phyloP scores from a whole-genome alignment of 2,329 filamentous ascomycete genomes.

The Cercospora zeae-maydis region DNA sequence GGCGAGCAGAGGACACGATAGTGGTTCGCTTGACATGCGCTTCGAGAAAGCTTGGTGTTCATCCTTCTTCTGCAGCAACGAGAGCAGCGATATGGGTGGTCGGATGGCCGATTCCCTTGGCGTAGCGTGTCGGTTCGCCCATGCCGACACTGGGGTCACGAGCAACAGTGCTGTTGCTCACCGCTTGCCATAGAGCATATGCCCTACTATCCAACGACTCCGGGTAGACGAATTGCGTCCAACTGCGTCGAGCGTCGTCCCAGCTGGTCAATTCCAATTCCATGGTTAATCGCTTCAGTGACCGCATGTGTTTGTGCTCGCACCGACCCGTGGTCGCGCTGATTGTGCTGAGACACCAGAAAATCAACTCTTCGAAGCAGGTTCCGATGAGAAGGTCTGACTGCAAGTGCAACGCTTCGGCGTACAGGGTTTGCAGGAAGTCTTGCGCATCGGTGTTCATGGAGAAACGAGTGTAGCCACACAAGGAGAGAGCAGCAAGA shows the following conservation, averaged over 20 bases:
- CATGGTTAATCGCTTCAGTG: constrained; percentile 16
- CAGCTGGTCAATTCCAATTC: constrained; percentile 12
- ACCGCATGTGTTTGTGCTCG: constrained; percentile 19
- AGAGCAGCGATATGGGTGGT: constrained; percentile 14
- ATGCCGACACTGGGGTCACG: constrained; percentile 8
- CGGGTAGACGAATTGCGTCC: constrained; percentile 15
- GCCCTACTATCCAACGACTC: constrained; percentile 15
- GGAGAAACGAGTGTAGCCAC: constrained; percentile 16
- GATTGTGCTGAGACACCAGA: constrained; percentile 23
- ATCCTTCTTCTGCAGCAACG: constrained; percentile 16
- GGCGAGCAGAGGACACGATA: neutral
- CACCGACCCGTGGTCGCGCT: constrained; percentile 20
- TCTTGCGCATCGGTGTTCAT: constrained; percentile 9
- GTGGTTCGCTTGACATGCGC: neutral
- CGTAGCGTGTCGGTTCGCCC: constrained; percentile 15
- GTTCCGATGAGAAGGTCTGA: constrained; percentile 20
- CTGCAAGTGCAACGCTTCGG: constrained; percentile 13
- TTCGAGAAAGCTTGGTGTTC: neutral
- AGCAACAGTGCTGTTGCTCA: constrained; percentile 16
- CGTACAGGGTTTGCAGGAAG: constrained; percentile 13
- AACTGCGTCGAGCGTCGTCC: constrained; percentile 4
- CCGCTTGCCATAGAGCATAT: constrained; percentile 19
- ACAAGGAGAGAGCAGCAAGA: constrained; percentile 19
- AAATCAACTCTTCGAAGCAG: constrained; percentile 20
- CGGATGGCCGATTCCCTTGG: constrained; percentile 18